These are phyloP conservation scores for Leccinum subgranulosum DNA, from an alignment of 768 basidiomycete species.

Conservation along the genomic window DNA sequence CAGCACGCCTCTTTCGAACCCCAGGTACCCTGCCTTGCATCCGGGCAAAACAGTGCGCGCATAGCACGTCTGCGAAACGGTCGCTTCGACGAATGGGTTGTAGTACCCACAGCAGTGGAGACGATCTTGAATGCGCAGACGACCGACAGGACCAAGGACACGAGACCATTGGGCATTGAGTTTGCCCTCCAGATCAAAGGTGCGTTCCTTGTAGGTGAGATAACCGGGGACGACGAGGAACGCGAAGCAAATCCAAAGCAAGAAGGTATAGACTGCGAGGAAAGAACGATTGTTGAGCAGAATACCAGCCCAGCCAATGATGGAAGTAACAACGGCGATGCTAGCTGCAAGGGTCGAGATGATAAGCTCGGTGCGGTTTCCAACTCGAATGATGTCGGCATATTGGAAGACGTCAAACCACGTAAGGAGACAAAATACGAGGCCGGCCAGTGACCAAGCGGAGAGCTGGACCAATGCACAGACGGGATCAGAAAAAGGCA, in stretches of 20 bases:
- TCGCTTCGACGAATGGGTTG: conserved; percentile 77
- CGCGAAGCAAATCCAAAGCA: conserved; percentile 72
- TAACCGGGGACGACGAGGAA: conserved; percentile 76
- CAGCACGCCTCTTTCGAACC: conserved; percentile 54
- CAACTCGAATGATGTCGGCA: conserved; percentile 70
- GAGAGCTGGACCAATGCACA: conserved; percentile 42
- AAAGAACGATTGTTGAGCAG: conserved; percentile 82
- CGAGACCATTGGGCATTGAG: conserved; percentile 76
- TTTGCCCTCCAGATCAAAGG: conserved; percentile 82
- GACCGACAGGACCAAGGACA: conserved; percentile 52
- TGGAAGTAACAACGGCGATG: conserved; percentile 57
- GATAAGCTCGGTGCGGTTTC: conserved; percentile 64
- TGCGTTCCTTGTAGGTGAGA: conserved; percentile 67
- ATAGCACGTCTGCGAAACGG: conserved; percentile 71
- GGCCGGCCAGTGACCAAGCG: conserved; percentile 54
- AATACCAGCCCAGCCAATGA: conserved; percentile 77
- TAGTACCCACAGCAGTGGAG: conserved; percentile 81
- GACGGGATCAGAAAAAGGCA: not conserved
- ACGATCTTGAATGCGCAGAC: conserved; percentile 69
- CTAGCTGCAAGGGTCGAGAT: conserved; percentile 66
- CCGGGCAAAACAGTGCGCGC: conserved; percentile 67
- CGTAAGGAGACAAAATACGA: conserved; percentile 66
- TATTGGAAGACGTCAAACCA: conserved; percentile 74
- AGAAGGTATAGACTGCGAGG: conserved; percentile 68
- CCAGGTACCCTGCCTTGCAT: conserved; percentile 64